Evolutionary conservation across 176 grass and related monocot genomes (phyloP), one percentile per base, ranked within the genome.

Genomic region (Oryza longistaminata): DNA sequence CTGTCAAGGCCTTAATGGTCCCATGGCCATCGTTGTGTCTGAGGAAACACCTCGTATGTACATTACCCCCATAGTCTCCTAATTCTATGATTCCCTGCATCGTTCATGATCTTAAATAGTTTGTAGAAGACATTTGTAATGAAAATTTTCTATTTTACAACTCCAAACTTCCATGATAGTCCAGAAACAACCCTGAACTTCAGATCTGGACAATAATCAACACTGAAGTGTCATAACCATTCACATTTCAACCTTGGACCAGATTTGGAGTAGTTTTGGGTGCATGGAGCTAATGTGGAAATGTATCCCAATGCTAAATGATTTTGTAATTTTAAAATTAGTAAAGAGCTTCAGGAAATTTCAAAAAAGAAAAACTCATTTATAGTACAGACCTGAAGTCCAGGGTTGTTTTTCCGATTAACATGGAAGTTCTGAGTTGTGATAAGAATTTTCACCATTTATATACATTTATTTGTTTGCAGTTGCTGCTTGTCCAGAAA

Each of bases 1-100:
- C 68, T 98, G 96, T 82, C 82, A 87, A 64, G 91, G 89, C 35
- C 71, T 93, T 68, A 91, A 87, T 88, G 96, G 96, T 73, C 96
- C 96, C 64, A 92, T 93, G 89, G 93, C 89, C 39, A 91, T 98
- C 74, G 89, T 95, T 5, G 91, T 98, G 58, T 98, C 96, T 81
- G 96, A 98, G 83, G 96, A 98, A 83, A 98, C 96, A 89, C 96
- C 96, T 73, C 96, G 96, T 98, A 93, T 60, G 88, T 92, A 62
- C 21, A 11, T 9, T 67, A 80, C 7, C 42, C 42, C 42, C 46
- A 24, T 78, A 19, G 21, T 74, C 68, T 48, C 71, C 43, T 79
- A 71, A 44, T 83, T 77, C 21, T 11, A 45, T 44, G 35, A 69
- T 81, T 69, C 15, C 19, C 53, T 8, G 39, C 50, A 81, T 67